Conservation (phyloP, 129 eudicot species). For the Solidago caesia region DNA sequence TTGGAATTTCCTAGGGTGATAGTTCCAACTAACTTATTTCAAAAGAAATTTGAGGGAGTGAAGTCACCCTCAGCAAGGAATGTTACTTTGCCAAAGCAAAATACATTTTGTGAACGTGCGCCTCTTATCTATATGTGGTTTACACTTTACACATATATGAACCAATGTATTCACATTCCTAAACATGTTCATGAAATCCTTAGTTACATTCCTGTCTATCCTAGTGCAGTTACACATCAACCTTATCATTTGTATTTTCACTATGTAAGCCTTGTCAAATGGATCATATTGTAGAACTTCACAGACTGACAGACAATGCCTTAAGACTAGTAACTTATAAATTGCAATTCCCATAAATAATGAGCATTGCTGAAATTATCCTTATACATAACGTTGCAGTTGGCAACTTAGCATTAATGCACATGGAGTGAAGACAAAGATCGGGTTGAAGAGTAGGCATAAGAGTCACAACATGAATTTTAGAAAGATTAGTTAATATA, state of each 20-base stretch:
- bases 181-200: background rate
- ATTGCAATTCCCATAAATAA: background rate
- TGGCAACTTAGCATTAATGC: background rate
- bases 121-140: background rate
- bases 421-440: background rate
- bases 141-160: background rate
- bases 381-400: background rate
- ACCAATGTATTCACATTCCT: background rate
- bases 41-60: background rate
- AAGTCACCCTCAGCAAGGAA: background rate
- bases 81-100: background rate
- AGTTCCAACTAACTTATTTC: background rate
- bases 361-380: background rate
- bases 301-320: background rate
- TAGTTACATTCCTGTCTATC: background rate
- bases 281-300: background rate
- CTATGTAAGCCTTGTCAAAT: background rate
- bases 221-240: background rate
- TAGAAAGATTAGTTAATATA: background rate
- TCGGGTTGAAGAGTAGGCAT: background rate
- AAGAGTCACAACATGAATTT: background rate
- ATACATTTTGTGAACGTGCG: background rate
- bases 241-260: background rate
- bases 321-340: background rate
- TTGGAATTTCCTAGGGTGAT: background rate